These are phyloP conservation scores for Didymella pinodella DNA, from an alignment of 2,329 filamentous ascomycete species.

Conservation along the genomic window DNA sequence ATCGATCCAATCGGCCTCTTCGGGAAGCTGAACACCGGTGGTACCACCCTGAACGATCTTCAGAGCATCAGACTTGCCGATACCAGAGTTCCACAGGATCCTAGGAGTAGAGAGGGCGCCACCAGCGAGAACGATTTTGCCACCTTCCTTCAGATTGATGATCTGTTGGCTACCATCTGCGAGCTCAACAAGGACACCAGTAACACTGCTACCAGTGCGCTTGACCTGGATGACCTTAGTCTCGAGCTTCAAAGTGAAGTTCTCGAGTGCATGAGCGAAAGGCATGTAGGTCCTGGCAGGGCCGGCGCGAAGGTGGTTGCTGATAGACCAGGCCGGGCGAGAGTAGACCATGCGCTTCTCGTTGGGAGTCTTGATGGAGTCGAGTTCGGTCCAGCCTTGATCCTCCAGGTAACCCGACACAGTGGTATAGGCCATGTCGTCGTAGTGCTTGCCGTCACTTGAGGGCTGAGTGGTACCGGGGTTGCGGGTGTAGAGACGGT, in stretches of 20 bases:
- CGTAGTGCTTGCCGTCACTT: slow-evolving; percentile 31
- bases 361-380: slow-evolving; percentile 31
- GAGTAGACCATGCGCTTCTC: slow-evolving; percentile 32
- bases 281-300: slow-evolving; percentile 36
- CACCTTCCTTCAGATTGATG: slow-evolving; percentile 64
- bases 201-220: slow-evolving; percentile 27
- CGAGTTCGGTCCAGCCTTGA: slow-evolving; percentile 28
- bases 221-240: slow-evolving; percentile 34
- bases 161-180: slow-evolving; percentile 67
- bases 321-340: slow-evolving; percentile 25
- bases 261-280: slow-evolving; percentile 23
- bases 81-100: slow-evolving; percentile 39
- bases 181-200: slow-evolving; percentile 33
- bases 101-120: slow-evolving; percentile 59
- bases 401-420: slow-evolving; percentile 28
- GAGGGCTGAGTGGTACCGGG: slow-evolving; percentile 35
- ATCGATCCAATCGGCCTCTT: slow-evolving; percentile 33
- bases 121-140: slow-evolving; percentile 59
- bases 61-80: slow-evolving; percentile 37
- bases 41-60: slow-evolving; percentile 28
- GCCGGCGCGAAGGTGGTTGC: slow-evolving; percentile 30
- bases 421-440: slow-evolving; percentile 31
- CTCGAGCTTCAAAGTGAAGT: slow-evolving; percentile 36
- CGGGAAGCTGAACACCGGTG: slow-evolving; percentile 28
- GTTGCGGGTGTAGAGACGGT: slow-evolving; percentile 33